Conservation (phyloP, 306 rosid species). For the Argentina anserina region DNA sequence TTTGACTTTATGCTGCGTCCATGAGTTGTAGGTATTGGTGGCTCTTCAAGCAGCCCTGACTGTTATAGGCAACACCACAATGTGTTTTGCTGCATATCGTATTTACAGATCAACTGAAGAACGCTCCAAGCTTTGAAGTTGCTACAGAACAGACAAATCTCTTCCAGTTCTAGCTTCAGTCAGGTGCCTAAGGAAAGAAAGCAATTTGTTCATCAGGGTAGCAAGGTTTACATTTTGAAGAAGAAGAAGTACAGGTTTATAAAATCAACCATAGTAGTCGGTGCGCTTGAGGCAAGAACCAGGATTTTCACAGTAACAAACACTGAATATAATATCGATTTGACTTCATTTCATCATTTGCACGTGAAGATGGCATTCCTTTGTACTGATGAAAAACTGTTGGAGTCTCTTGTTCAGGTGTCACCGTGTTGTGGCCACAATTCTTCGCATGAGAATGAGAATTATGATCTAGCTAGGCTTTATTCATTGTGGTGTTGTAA, state of each 20-base stretch:
- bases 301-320: background rate
- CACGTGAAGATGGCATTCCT: background rate
- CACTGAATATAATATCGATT: background rate
- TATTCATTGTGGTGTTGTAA: background rate
- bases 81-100: slow-evolving; percentile 87
- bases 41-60: slow-evolving; percentile 93
- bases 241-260: background rate
- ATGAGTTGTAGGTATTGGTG: slow-evolving; percentile 76
- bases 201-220: slow-evolving; percentile 9
- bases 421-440: background rate
- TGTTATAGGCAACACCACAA: slow-evolving; percentile 74
- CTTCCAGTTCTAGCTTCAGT: slow-evolving; percentile 13
- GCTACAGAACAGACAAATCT: slow-evolving; percentile 3
- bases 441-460: background rate
- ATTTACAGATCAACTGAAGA: slow-evolving; percentile 71
- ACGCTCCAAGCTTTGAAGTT: slow-evolving; percentile 47
- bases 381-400: background rate
- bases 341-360: background rate
- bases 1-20: slow-evolving; percentile 16
- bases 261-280: background rate
- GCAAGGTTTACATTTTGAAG: background rate
- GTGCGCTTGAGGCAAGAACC: background rate
- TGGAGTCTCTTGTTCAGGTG: background rate
- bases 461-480: background rate
- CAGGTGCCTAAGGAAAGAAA: slow-evolving; percentile 16